Conservation (phyloP, 176 grass and related monocot genomes). For the Triticum monococcum region DNA sequence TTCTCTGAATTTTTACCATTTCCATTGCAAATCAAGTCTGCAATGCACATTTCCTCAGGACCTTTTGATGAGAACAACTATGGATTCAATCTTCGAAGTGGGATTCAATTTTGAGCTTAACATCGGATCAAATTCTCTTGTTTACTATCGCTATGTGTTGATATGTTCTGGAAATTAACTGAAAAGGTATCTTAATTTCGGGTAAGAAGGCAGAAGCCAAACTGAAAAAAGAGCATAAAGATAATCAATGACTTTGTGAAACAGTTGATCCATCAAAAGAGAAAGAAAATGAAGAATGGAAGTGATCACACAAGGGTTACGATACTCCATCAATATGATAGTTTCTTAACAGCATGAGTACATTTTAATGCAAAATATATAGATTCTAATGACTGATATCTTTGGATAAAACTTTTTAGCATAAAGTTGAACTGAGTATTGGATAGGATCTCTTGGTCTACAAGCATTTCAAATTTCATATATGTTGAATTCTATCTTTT, state of each 20-base stretch:
- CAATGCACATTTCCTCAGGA: constrained; percentile 28
- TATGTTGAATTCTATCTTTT: not conserved
- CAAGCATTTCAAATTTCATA: not conserved
- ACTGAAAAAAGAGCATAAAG: constrained; percentile 46
- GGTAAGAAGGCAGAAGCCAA: constrained; percentile 64
- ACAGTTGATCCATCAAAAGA: constrained; percentile 51
- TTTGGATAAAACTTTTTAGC: too few relatives aligned
- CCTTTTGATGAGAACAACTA: constrained; percentile 54
- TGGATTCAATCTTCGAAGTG: constrained; percentile 66
- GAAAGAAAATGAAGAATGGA: constrained; percentile 29
- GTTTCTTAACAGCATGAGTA: not conserved
- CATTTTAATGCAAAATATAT: too few relatives aligned
- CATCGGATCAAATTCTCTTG: constrained; percentile 34
- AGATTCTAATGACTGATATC: too few relatives aligned
- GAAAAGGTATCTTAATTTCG: constrained; percentile 61
- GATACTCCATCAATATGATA: not conserved
- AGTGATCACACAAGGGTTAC: constrained; percentile 30
- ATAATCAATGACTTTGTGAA: constrained; percentile 64
- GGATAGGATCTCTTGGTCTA: not conserved
- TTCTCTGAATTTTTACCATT: not conserved
- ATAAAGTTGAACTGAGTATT: not conserved
- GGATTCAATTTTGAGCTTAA: constrained; percentile 47
- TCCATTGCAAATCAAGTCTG: too few relatives aligned
- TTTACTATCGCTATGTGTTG: constrained; percentile 47
- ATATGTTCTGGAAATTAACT: constrained; percentile 50